Base-by-base conservation (phyloP, 2,329 filamentous ascomycete species). In the Pseudogymnoascus sp. region DNA sequence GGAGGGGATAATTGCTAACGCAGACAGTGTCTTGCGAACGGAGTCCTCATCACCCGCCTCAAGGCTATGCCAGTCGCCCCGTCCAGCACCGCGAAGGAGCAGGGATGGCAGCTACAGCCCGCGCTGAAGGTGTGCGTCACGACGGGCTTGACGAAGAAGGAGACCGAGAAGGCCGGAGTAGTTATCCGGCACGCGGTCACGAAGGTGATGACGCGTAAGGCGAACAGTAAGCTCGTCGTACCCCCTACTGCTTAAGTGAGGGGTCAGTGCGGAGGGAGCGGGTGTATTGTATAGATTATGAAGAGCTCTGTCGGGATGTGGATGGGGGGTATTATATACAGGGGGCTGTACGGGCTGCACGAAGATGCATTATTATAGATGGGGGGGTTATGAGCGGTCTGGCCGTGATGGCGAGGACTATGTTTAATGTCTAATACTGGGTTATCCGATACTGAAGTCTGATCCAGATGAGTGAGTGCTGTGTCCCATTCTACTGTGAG, bases 91-190 rank as follows among this genome's bases (percentile, higher is more conserved):
- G 82, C 85, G 12, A 88, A 88, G 72, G 89, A 92, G 64, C 81
- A 84, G 47, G 82, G 81, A 37, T 90, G 88, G 79, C 82, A 84
- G 65, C 80, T 87, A n/a, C 82, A 84, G 69, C 91, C 94, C 8
- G 91, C 91, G 0, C 81, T 99, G 66, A 97, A 97, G 77, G 84
- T 97, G 11, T 97, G 93, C 73, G 81, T 97, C 62, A 96, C 92
- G 0, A 90, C 85, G 4, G 94, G 90, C 1, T 78, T 99, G 66
- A 89, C 90, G 23, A 95, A 90, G 80, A 97, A 96, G 78, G 94
- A 99, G 75, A 89, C 92, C 62, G 95, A 99, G 78, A 96, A 95
- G 79, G 91, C 94, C 0, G 94, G 92, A 12, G 86, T 88, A 6
- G 87, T 84, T 8, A 92, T 99, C 68, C 83, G 93, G 65, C 92